Percentiles rank a stretch among this genome's conserved stretches.
These are phyloP conservation scores for Cercospora sp. DNA, from an alignment of 2,329 filamentous ascomycete species.

Conservation along the genomic window DNA sequence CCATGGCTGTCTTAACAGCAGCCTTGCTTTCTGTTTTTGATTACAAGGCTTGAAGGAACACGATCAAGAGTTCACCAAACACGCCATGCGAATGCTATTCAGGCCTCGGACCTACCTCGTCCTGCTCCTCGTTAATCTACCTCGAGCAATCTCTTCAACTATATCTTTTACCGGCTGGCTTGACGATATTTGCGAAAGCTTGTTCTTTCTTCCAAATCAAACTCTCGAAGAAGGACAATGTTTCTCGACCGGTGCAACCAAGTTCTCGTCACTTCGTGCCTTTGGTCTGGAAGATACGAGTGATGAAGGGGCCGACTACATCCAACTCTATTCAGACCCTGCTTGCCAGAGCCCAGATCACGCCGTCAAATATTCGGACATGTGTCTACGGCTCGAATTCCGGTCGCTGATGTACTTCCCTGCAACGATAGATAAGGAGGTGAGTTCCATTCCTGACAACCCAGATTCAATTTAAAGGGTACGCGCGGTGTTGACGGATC, in stretches of 20 bases:
- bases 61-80: background rate
- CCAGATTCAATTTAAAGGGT: too few species aligned
- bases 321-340: background rate
- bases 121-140: background rate
- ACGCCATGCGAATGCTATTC: background rate
- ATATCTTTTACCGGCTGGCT: background rate
- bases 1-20: background rate
- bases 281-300: background rate
- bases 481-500: background rate
- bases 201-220: background rate
- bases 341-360: background rate
- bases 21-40: too few species aligned
- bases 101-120: background rate
- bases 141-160: background rate
- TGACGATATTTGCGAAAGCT: background rate
- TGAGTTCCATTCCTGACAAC: background rate
- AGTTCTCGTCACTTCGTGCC: background rate
- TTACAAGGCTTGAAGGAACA: too few species aligned
- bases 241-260: background rate
- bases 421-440: background rate
- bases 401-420: background rate
- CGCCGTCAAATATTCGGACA: background rate
- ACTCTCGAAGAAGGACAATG: background rate
- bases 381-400: background rate
- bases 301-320: background rate